A percentile compares a stretch with the other conserved stretches of the same genome.
These are phyloP conservation scores for Saturnispora saitoi DNA, from an alignment of 805 yeast genomes.

Conservation along the genomic window DNA sequence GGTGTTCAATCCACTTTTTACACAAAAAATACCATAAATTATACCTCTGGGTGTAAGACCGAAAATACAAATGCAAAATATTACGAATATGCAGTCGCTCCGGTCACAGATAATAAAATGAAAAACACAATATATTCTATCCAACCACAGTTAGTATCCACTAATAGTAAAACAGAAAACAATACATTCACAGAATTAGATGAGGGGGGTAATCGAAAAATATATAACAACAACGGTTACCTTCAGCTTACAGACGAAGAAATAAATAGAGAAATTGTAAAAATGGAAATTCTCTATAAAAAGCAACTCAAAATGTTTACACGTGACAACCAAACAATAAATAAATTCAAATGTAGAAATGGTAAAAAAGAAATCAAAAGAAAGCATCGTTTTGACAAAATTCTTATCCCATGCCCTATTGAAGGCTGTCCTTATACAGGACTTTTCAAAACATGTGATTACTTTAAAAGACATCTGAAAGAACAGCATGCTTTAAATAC, in stretches of 20 bases:
- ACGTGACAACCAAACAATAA: not conserved
- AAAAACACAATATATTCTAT: too few species aligned
- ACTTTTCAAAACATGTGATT: slow-evolving; percentile 25
- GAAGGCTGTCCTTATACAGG: slow-evolving; percentile 24
- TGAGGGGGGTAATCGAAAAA: too few species aligned
- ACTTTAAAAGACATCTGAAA: slow-evolving; percentile 24
- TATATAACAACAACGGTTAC: not conserved
- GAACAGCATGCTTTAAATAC: slow-evolving; percentile 25
- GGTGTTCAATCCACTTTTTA: too few species aligned
- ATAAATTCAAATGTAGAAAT: not conserved
- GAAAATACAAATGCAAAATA: too few species aligned
- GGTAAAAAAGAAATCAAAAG: not conserved
- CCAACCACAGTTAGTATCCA: not conserved
- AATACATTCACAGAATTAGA: not conserved
- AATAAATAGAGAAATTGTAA: not conserved
- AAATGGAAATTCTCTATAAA: not conserved
- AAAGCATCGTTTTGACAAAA: slow-evolving; percentile 4
- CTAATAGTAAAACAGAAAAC: not conserved
- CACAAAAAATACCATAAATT: too few species aligned
- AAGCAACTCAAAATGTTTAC: not conserved
- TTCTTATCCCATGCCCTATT: slow-evolving; percentile 6
- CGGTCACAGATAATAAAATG: too few species aligned
- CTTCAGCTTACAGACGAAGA: not conserved
- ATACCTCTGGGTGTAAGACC: too few species aligned
- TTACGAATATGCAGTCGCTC: too few species aligned